Evolutionary conservation across 23 red algal species (phyloP).

Genomic region (Porphyridium purpureum): DNA sequence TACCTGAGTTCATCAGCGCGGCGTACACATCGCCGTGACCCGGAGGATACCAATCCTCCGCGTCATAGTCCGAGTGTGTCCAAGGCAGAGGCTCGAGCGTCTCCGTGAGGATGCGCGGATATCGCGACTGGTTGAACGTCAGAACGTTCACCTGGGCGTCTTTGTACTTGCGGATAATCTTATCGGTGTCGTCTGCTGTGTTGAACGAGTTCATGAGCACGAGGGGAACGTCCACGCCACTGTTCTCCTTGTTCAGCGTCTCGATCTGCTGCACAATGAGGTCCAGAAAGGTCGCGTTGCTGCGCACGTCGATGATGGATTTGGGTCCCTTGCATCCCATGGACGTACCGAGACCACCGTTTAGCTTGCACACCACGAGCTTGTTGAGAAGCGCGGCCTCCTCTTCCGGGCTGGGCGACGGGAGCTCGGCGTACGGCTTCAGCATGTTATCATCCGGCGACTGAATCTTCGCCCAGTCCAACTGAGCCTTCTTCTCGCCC

Average conservation of each 20-base stretch:
- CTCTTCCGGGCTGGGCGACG: conserved; percentile 14
- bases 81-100: conserved; percentile 71
- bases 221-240: conserved; percentile 60
- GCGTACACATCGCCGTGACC: conserved; percentile 95
- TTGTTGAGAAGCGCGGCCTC: conserved; percentile 37
- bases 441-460: conserved; percentile 75
- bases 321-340: conserved; percentile 99
- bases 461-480: conserved; percentile 84
- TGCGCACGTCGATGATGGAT: conserved; percentile 89
- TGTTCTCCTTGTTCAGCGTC: conserved; percentile 68
- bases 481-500: conserved; percentile 24
- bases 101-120: conserved; percentile 78
- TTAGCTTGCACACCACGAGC: conserved; percentile 91
- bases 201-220: conserved; percentile 97
- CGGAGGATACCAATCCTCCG: conserved; percentile 95
- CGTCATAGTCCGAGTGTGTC: conserved; percentile 39
- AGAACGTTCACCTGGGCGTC: conserved; percentile 73
- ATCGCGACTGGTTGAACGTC: conserved; percentile 93
- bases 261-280: conserved; percentile 99
- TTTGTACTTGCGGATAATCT: conserved; percentile 98
- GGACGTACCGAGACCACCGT: conserved; percentile 89
- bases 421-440: conserved; percentile 49
- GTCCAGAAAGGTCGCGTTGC: conserved; percentile 87
- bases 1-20: conserved; percentile 51
- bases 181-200: conserved; percentile 81